Base-by-base conservation (phyloP, 2,329 filamentous ascomycete genomes). In the Talaromyces piceae region DNA sequence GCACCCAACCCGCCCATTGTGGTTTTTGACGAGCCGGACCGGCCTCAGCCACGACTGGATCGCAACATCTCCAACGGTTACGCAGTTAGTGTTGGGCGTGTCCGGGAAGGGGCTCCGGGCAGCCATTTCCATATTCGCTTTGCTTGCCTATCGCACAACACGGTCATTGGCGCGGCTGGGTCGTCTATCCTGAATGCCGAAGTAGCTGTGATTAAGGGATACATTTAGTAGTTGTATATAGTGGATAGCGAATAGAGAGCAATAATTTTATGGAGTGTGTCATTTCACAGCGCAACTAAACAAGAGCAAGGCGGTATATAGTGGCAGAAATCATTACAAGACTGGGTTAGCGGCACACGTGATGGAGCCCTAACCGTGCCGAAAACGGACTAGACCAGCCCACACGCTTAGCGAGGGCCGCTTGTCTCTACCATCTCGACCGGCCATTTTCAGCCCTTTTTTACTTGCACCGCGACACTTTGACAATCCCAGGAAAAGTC, bases 121-220 rank as follows among this genome's bases (percentile, higher is more conserved):
- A 88, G 88, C 18, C 86, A 95, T 58, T 96, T 96, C 63, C 93
- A 97, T 66, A 80, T 97, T 67, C 91, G 94, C 69, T 97, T 97
- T 70, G 91, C 93, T 56, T 89, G 90, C 22, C 75, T 97, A 60
- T 95, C 88, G 65, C 93, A 97, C 64, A 88, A 88, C 64, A 87
- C 91, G 55, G 87, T 98, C 51, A 91, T 98, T 67, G 91, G 91
- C 58, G 93, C 93, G 27, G 91, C 91, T n/a, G 93, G 93, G 9
- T 94, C 89, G 2, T 95, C 88, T 27, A 95, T 97, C 71, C 71
- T 97, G 61, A 97, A 97, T 63, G 90, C 91, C 25, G 91, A 96
- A 70, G 89, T 90, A 25, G 89, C 90, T 22, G 84, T 95, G 9
- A 80, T 96, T 58, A 94, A 95, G 76, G 91, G 91, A 4, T 88